These are phyloP conservation scores for Erodium trifolium DNA, from an alignment of 441 rosid genomes.

Conservation along the genomic window DNA sequence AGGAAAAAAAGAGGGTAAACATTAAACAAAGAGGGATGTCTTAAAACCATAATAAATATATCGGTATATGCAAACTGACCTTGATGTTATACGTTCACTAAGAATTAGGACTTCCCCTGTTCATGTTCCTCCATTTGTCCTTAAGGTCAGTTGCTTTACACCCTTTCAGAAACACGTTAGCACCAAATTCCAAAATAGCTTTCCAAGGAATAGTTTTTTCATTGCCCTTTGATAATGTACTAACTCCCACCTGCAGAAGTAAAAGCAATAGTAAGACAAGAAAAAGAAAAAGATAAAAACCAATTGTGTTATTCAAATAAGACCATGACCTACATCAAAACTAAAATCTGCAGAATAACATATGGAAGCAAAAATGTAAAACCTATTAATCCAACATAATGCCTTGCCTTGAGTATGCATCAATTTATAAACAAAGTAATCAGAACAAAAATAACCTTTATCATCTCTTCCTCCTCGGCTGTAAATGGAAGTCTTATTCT, in stretches of 20 bases:
- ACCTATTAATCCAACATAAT: neutral
- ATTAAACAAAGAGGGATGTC: neutral
- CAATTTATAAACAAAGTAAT: neutral
- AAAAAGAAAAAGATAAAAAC: neutral
- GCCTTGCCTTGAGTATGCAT: neutral
- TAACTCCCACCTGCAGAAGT: slow-evolving; percentile 38
- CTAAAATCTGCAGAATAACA: neutral
- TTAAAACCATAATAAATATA: neutral
- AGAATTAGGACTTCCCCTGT: slow-evolving; percentile 24
- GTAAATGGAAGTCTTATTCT: slow-evolving; percentile 39
- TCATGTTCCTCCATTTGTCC: slow-evolving; percentile 46
- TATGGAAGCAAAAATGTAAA: neutral
- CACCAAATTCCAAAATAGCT: slow-evolving; percentile 37
- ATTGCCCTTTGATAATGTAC: slow-evolving; percentile 20
- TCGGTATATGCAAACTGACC: slow-evolving; percentile 11
- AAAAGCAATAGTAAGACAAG: neutral
- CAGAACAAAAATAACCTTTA: slow-evolving; percentile 31
- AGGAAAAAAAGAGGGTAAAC: neutral
- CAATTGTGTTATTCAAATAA: neutral
- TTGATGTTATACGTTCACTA: slow-evolving; percentile 14
- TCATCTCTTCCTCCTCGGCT: slow-evolving; percentile 38
- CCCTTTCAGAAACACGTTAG: slow-evolving; percentile 19
- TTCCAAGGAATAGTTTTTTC: slow-evolving; percentile 34
- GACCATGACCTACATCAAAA: slow-evolving; percentile 1
- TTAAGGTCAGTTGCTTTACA: slow-evolving; percentile 36